These are phyloP conservation scores for Exophiala oligosperma DNA, from an alignment of 2,329 filamentous ascomycete genomes.

Conservation along the genomic window DNA sequence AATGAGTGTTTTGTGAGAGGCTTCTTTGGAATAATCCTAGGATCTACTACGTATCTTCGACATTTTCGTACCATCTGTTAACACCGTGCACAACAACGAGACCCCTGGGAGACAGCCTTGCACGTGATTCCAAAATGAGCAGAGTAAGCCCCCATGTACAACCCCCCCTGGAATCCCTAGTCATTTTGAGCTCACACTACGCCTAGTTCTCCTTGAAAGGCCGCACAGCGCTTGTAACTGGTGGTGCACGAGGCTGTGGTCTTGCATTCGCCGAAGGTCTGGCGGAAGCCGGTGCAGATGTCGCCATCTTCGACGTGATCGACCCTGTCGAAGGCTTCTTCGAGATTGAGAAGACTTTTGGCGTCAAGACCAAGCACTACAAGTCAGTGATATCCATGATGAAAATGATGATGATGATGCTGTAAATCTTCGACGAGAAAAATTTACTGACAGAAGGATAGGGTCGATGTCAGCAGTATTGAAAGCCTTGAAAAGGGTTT, in stretches of 20 bases:
- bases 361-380: slow-evolving; percentile 46
- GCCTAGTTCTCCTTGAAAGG: slow-evolving; percentile 51
- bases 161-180: background rate
- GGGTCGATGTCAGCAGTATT: slow-evolving; percentile 42
- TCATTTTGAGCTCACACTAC: too few relatives aligned
- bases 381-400: slow-evolving; percentile 24
- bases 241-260: slow-evolving; percentile 49
- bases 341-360: slow-evolving; percentile 42
- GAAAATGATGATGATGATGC: background rate
- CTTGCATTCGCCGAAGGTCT: slow-evolving; percentile 47
- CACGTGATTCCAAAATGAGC: slow-evolving; percentile 13
- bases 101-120: slow-evolving; percentile 5
- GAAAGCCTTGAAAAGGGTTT: slow-evolving; percentile 37
- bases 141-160: background rate
- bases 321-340: slow-evolving; percentile 41
- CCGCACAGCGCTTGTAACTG: slow-evolving; percentile 49
- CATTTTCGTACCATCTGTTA: too few relatives aligned
- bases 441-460: slow-evolving; percentile 10
- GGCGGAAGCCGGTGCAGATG: slow-evolving; percentile 47
- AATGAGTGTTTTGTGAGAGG: too few relatives aligned
- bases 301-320: slow-evolving; percentile 50
- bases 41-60: too few relatives aligned
- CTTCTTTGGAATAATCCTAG: too few relatives aligned
- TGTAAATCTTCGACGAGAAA: background rate
- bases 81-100: background rate